Evolutionary conservation across 2,329 filamentous ascomycete species (phyloP), one percentile per base, ranked within the genome.

Genomic region (Colletotrichum gigasporum): DNA sequence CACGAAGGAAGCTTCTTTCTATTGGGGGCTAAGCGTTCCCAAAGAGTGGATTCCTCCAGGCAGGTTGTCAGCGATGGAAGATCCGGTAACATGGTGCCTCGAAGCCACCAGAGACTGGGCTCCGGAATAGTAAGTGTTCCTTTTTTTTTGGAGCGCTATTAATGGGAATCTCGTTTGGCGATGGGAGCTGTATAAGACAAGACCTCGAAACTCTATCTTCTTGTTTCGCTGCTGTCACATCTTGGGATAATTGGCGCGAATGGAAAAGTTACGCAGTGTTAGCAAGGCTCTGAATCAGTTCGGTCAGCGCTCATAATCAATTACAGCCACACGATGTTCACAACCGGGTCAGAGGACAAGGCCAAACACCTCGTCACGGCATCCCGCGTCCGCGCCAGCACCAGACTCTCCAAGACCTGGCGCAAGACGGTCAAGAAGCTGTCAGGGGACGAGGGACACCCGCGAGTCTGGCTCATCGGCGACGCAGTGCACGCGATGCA

Each of bases 401-500:
- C 12, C 1, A 26, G 4, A 11, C 44, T 58, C 1, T 5, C 55
- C 2, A 59, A 52, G n/a, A 4, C 2, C 0, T 59, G 45, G 45
- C 34, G 55, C 6, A 14, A 26, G 2, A 28, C 24, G 3, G 55
- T 34, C 14, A 14, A 22, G n/a, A 32, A 24, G 28, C 1, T n/a
- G n/a, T 16, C 24, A 3, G 18, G 28, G 14, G 24, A 47, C 30
- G 57, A 55, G 16, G 57, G 57, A 3, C 58, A 62, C 3, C 32
- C 58, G 16, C 39, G 58, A 2, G 6, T 62, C 5, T 61, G 58
- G 58, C 32, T 62, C 3, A 35, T 55, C 3, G 58, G 58, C 0
- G 58, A 55, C 3, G 50, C 50, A 1, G 20, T 62, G 9, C 58
- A 62, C 26, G 58, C 58, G 8, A 62, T 62, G 57, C 57, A 61